phyloP scores from a whole-genome alignment of 257 asterid species.

The Striga asiatica region DNA sequence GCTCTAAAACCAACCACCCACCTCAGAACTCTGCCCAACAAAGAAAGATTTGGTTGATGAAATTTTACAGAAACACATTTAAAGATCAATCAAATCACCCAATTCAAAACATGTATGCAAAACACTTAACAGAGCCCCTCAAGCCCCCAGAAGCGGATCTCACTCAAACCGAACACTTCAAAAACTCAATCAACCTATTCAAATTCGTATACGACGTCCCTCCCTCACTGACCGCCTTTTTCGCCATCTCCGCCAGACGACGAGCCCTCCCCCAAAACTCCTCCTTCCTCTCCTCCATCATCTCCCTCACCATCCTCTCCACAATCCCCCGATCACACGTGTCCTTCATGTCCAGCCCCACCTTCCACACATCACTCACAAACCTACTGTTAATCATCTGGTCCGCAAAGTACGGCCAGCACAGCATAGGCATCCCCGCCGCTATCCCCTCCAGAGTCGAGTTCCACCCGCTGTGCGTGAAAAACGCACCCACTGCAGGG shows the following conservation, averaged over 20 bases:
- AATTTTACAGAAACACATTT: too few species aligned
- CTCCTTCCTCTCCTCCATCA: slow-evolving; percentile 13
- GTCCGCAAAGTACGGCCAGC: slow-evolving; percentile 20
- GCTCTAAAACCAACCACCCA: too few species aligned
- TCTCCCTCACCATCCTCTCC: slow-evolving; percentile 17
- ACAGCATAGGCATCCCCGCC: slow-evolving; percentile 20
- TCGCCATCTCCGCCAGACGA: slow-evolving; percentile 3
- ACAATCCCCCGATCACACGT: slow-evolving; percentile 14
- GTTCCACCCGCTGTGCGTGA: slow-evolving; percentile 23
- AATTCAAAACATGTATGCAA: background rate
- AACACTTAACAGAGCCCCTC: background rate
- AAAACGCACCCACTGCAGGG: slow-evolving; percentile 4
- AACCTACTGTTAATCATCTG: slow-evolving; percentile 17
- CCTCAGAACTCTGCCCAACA: too few species aligned
- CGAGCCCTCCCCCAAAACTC: slow-evolving; percentile 1
- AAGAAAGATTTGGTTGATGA: too few species aligned
- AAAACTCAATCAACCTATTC: slow-evolving; percentile 6
- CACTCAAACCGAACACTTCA: background rate
- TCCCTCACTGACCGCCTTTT: slow-evolving; percentile 11
- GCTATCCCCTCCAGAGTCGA: slow-evolving; percentile 13
- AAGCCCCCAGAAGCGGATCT: too few species aligned
- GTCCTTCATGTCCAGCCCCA: slow-evolving; percentile 21
- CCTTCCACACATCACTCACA: slow-evolving; percentile 10
- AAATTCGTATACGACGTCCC: slow-evolving; percentile 9
- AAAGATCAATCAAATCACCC: too few species aligned